Conservation (phyloP, 768 basidiomycete genomes). For the Xanthoconium purpureum region DNA sequence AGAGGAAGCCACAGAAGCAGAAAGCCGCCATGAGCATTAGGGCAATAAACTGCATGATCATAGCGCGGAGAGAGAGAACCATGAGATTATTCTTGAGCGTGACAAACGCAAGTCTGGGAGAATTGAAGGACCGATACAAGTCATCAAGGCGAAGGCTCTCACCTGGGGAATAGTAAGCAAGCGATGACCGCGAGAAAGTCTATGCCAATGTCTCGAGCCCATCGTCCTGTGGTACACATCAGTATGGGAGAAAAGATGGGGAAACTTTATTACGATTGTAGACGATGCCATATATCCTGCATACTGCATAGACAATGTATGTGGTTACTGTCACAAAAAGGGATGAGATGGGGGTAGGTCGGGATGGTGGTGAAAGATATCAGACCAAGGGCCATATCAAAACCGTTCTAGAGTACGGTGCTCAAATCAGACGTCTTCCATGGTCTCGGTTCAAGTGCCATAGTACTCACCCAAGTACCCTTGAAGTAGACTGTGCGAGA, state of each 20-base stretch:
- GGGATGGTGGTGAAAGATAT: neutral
- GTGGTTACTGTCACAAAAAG: conserved; percentile 56
- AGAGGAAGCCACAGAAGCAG: conserved; percentile 90
- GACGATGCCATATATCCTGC: conserved; percentile 73
- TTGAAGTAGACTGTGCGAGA: conserved; percentile 66
- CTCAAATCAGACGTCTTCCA: conserved; percentile 16
- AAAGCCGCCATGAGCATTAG: conserved; percentile 84
- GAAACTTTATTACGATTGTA: conserved; percentile 46
- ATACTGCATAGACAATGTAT: conserved; percentile 70
- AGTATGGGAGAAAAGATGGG: neutral
- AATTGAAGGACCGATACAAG: neutral
- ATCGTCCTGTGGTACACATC: conserved; percentile 41
- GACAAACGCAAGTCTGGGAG: conserved; percentile 83
- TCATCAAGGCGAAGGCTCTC: conserved; percentile 1
- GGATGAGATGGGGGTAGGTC: neutral
- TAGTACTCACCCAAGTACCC: conserved; percentile 68
- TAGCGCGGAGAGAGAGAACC: conserved; percentile 82
- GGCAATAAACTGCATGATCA: conserved; percentile 87
- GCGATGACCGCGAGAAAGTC: conserved; percentile 89
- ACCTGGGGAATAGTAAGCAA: conserved; percentile 87
- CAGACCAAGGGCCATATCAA: conserved; percentile 86
- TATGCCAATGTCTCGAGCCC: conserved; percentile 69
- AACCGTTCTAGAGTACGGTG: conserved; percentile 64
- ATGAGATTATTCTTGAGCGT: conserved; percentile 78
- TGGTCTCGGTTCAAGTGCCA: conserved; percentile 9